Conservation (phyloP, 169 alveolate genomes). For the Plasmodium falciparum region DNA sequence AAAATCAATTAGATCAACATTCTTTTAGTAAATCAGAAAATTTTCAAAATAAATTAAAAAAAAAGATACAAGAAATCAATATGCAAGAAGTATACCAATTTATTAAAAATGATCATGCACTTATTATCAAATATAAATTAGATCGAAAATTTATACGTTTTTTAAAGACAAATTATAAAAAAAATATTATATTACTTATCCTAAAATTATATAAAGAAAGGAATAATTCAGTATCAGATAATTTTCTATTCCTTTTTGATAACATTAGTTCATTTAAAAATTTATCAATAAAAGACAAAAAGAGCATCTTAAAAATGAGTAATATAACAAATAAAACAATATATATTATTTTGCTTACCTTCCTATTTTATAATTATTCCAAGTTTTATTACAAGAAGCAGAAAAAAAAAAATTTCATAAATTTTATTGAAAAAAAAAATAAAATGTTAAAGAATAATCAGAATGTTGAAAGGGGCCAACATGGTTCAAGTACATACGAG, state of each 20-base stretch:
- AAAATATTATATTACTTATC: conserved; percentile 30
- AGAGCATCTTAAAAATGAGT: conserved; percentile 59
- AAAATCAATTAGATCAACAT: background rate
- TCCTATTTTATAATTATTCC: conserved; percentile 62
- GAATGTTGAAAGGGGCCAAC: too few species aligned
- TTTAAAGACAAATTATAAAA: conserved; percentile 49
- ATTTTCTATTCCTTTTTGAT: conserved; percentile 48
- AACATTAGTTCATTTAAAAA: conserved; percentile 38
- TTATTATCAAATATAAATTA: conserved; percentile 52
- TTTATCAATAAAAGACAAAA: conserved; percentile 33
- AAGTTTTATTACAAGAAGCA: conserved; percentile 46
- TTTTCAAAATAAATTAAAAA: conserved; percentile 22
- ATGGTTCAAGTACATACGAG: too few species aligned
- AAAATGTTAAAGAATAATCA: background rate
- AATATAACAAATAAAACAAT: conserved; percentile 58
- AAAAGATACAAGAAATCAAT: conserved; percentile 27
- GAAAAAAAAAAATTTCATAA: conserved; percentile 23
- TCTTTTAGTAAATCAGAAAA: conserved; percentile 7
- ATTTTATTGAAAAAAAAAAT: conserved; percentile 41
- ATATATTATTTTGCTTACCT: conserved; percentile 32
- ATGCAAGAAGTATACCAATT: conserved; percentile 47
- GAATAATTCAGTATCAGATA: conserved; percentile 22
- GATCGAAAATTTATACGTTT: conserved; percentile 54
- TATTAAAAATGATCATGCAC: conserved; percentile 67
- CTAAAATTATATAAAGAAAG: conserved; percentile 51